phyloP scores from a whole-genome alignment of 805 yeast species.

The Ascoidea asiatica region DNA sequence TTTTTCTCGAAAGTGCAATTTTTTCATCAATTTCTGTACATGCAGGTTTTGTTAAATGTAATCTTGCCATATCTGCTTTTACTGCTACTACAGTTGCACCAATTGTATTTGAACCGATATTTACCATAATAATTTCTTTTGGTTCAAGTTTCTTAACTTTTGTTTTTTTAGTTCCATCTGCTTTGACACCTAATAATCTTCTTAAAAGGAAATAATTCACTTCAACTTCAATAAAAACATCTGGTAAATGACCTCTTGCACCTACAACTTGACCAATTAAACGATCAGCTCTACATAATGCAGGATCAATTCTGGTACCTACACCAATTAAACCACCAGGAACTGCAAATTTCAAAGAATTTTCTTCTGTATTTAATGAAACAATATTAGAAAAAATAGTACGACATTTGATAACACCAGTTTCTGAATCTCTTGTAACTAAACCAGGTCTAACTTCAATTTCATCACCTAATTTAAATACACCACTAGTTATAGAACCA shows the following conservation, averaged over 20 bases:
- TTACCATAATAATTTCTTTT: slow-evolving; percentile 96
- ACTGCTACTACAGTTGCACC: slow-evolving; percentile 99
- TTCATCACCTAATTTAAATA: slow-evolving; percentile 92
- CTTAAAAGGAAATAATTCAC: slow-evolving; percentile 93
- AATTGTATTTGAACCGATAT: slow-evolving; percentile 97
- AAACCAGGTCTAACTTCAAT: slow-evolving; percentile 99
- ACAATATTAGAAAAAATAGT: slow-evolving; percentile 92
- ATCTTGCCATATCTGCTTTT: slow-evolving; percentile 98
- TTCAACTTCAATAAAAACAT: slow-evolving; percentile 93
- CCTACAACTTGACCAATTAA: slow-evolving; percentile 99
- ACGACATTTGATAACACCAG: slow-evolving; percentile 73
- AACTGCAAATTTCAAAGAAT: slow-evolving; percentile 95
- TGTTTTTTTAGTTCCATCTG: slow-evolving; percentile 94
- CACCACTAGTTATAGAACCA: slow-evolving; percentile 96
- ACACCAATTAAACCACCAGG: slow-evolving; percentile 99
- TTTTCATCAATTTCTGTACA: slow-evolving; percentile 97
- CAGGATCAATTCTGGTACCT: slow-evolving; percentile 98
- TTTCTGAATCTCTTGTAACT: slow-evolving; percentile 84
- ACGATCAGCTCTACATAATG: slow-evolving; percentile 98
- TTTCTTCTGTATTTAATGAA: slow-evolving; percentile 93
- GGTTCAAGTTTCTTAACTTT: slow-evolving; percentile 89
- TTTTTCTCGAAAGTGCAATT: slow-evolving; percentile 97
- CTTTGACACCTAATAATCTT: slow-evolving; percentile 95
- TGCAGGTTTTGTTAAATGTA: slow-evolving; percentile 93
- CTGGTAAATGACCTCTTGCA: slow-evolving; percentile 90